A percentile compares a stretch with the other conserved stretches of the same genome.
phyloP scores from a whole-genome alignment of 805 yeast species.

The Saccharomycopsis malanga region DNA sequence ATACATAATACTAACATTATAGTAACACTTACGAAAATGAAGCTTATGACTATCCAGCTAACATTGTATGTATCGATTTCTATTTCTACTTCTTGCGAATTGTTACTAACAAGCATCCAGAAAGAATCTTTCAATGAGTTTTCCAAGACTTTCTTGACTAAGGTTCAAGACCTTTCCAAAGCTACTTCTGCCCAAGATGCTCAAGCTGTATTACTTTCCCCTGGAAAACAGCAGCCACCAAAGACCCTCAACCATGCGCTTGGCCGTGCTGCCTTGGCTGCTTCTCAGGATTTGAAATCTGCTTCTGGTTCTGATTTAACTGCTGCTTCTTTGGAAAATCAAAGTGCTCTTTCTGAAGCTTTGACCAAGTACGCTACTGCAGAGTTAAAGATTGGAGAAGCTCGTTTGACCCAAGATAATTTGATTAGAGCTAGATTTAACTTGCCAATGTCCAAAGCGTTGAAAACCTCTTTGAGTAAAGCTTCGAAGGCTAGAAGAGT shows the following conservation, averaged over 20 bases:
- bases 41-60: conserved; percentile 77
- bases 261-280: conserved; percentile 60
- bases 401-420: conserved; percentile 76
- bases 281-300: conserved; percentile 21
- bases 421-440: conserved; percentile 65
- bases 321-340: conserved; percentile 17
- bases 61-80: conserved; percentile 31
- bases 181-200: conserved; percentile 80
- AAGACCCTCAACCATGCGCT: conserved; percentile 80
- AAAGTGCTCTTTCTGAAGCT: conserved; percentile 51
- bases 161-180: conserved; percentile 59
- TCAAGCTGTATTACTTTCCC: conserved; percentile 56
- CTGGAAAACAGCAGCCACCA: conserved; percentile 50
- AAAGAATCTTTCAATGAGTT: conserved; percentile 71
- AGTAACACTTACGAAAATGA: conserved; percentile 55
- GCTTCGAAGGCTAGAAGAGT: conserved; percentile 63
- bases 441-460: conserved; percentile 52
- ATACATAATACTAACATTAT: background rate
- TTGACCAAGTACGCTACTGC: conserved; percentile 61
- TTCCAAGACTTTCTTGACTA: conserved; percentile 55
- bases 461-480: conserved; percentile 52
- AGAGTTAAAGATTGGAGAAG: conserved; percentile 71
- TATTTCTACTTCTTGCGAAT: background rate
- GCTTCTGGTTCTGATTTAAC: conserved; percentile 2
- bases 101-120: conserved; percentile 7